Conservation (phyloP, 805 yeast species). For the Tetrapisispora arboricola region DNA sequence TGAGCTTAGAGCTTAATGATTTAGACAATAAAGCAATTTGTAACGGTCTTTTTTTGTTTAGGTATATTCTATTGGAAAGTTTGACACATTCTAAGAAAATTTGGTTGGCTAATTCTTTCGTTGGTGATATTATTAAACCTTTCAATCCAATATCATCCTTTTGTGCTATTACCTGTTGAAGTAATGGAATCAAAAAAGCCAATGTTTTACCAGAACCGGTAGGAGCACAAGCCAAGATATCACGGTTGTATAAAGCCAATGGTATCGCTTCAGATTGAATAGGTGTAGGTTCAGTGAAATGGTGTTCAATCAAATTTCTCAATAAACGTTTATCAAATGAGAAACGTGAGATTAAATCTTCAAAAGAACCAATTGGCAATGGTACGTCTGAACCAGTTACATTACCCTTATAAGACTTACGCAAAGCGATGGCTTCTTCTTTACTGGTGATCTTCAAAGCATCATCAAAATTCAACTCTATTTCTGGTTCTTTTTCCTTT, state of each 20-base stretch:
- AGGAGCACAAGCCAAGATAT: conserved; percentile 89
- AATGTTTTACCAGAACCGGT: conserved; percentile 97
- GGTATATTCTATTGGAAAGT: conserved; percentile 33
- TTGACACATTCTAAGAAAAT: conserved; percentile 58
- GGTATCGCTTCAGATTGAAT: conserved; percentile 91
- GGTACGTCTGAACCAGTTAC: conserved; percentile 81
- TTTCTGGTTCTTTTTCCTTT: conserved; percentile 7
- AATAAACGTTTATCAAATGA: conserved; percentile 45
- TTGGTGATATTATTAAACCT: conserved; percentile 82
- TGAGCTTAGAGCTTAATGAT: conserved; percentile 57
- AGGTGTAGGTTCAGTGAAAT: conserved; percentile 81
- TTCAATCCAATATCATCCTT: conserved; percentile 38
- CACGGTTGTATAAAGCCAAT: conserved; percentile 54
- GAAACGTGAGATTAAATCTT: conserved; percentile 64
- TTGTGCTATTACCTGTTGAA: conserved; percentile 32
- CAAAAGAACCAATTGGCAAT: conserved; percentile 83
- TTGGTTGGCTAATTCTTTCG: conserved; percentile 87
- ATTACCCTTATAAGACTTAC: conserved; percentile 55
- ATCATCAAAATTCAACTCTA: conserved; percentile 3
- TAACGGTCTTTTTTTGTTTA: conserved; percentile 41
- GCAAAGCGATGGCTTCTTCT: conserved; percentile 50
- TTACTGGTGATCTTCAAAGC: conserved; percentile 37
- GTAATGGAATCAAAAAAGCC: conserved; percentile 75
- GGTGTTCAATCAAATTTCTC: conserved; percentile 54
- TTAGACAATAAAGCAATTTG: conserved; percentile 60